A percentile compares a stretch with the other conserved stretches of the same genome.
These are phyloP conservation scores for Gossypium herbaceum DNA, from an alignment of 345 rosid species.

Conservation along the genomic window DNA sequence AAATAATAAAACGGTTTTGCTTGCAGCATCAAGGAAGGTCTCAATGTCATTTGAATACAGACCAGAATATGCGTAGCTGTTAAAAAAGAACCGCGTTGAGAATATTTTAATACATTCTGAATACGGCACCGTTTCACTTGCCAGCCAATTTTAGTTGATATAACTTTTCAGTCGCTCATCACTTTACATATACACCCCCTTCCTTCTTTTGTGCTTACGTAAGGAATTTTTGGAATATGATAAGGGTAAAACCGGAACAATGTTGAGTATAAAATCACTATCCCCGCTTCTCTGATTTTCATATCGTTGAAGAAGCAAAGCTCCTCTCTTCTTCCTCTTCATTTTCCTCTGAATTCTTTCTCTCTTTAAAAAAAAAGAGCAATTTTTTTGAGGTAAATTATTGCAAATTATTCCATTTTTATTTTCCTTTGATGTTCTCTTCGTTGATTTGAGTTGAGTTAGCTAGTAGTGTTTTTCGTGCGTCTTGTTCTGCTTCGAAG, in stretches of 20 bases:
- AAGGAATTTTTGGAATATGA: not conserved
- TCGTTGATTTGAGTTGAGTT: not conserved
- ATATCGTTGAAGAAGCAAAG: not conserved
- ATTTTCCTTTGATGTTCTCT: not conserved
- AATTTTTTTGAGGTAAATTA: conserved; percentile 4
- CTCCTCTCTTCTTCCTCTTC: not conserved
- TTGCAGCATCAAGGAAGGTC: not conserved
- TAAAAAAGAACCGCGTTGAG: not conserved
- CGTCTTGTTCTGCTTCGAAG: not conserved
- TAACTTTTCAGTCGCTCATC: not conserved
- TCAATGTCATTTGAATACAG: not conserved
- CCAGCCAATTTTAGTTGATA: not conserved
- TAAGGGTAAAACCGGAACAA: conserved; percentile 12
- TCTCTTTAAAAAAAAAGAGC: not conserved
- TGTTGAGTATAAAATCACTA: conserved; percentile 17
- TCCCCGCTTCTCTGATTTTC: conserved; percentile 12
- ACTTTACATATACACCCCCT: conserved; percentile 9
- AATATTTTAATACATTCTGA: not conserved
- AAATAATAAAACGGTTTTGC: not conserved
- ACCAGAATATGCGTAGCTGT: not conserved
- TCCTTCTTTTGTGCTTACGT: not conserved
- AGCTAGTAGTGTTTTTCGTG: not conserved
- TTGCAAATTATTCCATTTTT: not conserved
- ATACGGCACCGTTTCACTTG: not conserved
- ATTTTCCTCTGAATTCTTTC: not conserved